phyloP scores from a whole-genome alignment of 2,329 filamentous ascomycete genomes.

The Epichloe festucae region DNA sequence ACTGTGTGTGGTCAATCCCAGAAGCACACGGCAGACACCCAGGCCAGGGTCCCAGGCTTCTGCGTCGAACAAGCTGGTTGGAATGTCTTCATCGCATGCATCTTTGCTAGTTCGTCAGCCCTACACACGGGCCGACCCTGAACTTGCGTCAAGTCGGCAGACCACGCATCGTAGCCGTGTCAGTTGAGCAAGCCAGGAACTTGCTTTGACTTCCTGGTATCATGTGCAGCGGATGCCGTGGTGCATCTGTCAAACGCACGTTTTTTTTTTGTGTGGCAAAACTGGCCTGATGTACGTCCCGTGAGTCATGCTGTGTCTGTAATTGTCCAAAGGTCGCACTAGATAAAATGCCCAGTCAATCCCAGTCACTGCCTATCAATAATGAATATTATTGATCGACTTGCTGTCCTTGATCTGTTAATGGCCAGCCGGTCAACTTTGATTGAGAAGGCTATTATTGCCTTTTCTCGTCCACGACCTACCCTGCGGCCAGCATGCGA shows the following conservation, averaged over 20 bases:
- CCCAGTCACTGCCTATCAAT: too few species aligned
- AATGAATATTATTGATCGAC: too few species aligned
- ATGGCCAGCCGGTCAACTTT: too few species aligned
- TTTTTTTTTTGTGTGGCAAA: neutral
- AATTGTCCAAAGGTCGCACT: too few species aligned
- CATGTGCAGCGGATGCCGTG: neutral
- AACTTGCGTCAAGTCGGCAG: conserved; percentile 4
- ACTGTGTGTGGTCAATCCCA: conserved; percentile 1
- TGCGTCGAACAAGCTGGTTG: conserved; percentile 4
- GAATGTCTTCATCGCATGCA: conserved; percentile 6
- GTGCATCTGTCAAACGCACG: neutral
- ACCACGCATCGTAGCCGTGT: conserved; percentile 4
- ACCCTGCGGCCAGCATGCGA: neutral
- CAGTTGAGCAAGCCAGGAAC: neutral
- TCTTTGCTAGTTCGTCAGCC: conserved; percentile 4
- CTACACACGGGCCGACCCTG: conserved; percentile 6
- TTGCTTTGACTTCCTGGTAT: neutral
- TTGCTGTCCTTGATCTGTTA: too few species aligned
- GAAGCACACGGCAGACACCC: neutral
- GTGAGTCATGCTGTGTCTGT: neutral
- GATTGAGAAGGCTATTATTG: too few species aligned
- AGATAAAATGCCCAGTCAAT: too few species aligned
- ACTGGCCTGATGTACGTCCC: neutral
- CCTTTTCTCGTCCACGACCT: neutral
- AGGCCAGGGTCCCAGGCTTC: conserved; percentile 4